Base-by-base conservation (phyloP, 352 stramenopile species). In the Globisporangium viniferum region DNA sequence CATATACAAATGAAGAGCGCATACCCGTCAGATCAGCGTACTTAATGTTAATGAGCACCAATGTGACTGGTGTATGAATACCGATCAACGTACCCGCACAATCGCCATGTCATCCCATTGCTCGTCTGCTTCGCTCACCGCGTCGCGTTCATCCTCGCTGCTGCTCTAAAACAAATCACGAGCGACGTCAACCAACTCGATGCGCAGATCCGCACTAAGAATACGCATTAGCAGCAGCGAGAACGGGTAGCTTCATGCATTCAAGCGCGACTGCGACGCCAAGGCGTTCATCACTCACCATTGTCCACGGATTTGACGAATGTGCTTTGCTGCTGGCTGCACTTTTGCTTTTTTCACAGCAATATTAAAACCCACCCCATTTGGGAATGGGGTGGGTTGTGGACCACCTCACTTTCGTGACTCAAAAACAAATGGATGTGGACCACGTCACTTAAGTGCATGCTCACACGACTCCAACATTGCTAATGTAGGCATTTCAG, bases 91-190 rank as follows among this genome's bases (percentile, higher is more conserved):
- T 68, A 93, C 85, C 74, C 83, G 69, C 35, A 93, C 83, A 61
- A 93, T 92, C 58, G 85, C 85, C 81, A 93, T 88, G 72, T 93
- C 85, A 66, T 93, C 85, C 85, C 85, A 93, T 81, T 84, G 79
- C 60, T 91, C 82, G 29, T 88, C 82, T 33, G 58, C 39, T 33
- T 59, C 60, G 65, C 65, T 70, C 58, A n/a, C 53, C 10, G 31
- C 48, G 35, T 70, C 65, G n/a, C 63, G 73, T 14, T 71, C 69
- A 6, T 79, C 68, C 7, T 86, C 77, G 39, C 80, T 90, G 67
- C 64, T 73, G 58, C 70, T 88, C 82, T 90, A 66, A 29, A 66
- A 46, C 12, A 46, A 14, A 33, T 18, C 27, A 14, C 31, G 27
- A 48, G n/a, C 2, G 14, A n/a, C 20, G 58, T 64, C 24, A 31